phyloP scores from a whole-genome alignment of 2,329 filamentous ascomycete genomes.

The Colletotrichum sp. region DNA sequence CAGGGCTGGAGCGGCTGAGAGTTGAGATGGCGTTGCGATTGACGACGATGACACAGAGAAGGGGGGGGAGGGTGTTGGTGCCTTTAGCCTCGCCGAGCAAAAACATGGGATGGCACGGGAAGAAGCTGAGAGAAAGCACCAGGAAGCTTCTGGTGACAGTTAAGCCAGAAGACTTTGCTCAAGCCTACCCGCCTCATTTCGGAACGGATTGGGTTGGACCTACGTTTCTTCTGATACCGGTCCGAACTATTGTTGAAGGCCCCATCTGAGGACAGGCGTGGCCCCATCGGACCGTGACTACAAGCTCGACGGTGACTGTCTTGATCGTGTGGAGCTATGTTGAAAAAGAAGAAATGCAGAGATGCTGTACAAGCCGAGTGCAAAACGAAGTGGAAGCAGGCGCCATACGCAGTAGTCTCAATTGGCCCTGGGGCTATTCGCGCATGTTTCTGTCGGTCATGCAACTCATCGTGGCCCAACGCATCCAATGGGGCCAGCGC shows the following conservation, averaged over 20 bases:
- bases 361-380: neutral
- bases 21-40: neutral
- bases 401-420: neutral
- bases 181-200: neutral
- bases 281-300: neutral
- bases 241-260: neutral
- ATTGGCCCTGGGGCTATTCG: neutral
- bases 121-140: neutral
- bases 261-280: neutral
- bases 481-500: neutral
- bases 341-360: neutral
- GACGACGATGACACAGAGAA: neutral
- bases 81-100: neutral
- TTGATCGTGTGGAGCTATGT: neutral
- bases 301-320: neutral
- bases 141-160: neutral
- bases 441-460: neutral
- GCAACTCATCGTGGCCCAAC: neutral
- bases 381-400: neutral
- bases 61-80: neutral
- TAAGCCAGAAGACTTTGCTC: neutral
- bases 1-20: neutral
- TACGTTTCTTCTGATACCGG: neutral
- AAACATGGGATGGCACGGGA: conserved; percentile 5
- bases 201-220: neutral